Base-by-base conservation (phyloP, 2,329 filamentous ascomycete species). In the Scytalidium sp. region DNA sequence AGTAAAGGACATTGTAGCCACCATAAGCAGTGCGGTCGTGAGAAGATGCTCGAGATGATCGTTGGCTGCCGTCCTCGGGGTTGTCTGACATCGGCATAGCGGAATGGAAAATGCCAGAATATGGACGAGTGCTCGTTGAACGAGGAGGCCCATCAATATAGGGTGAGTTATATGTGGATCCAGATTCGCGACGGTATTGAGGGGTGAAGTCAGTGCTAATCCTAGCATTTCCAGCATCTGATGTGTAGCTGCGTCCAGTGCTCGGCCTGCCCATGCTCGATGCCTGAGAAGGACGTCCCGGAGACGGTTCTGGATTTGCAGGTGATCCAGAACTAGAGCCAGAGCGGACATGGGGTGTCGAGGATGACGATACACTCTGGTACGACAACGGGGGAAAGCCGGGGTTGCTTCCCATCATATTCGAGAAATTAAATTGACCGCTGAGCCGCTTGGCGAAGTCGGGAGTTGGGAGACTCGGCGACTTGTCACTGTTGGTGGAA, bases 71-170 rank as follows among this genome's bases (percentile, higher is more conserved):
- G 49, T 75, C 75, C 41, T 78, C 80, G 5, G 79, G 75, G 2
- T 75, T 78, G 59, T 95, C 89, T 1, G 85, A 80, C 72, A 92
- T 80, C 1, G 91, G 91, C 65, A 96, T 80, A 4, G 91, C 91
- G 1, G 91, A 96, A 53, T 89, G 89, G 72, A 96, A 96, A 19
- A 96, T 73, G 4, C 86, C 88, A 0, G 88, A 92, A 60, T 81
- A 86, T 40, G 85, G 83, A 21, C 63, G 53, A 13, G 52, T 39
- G n/a, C 56, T 56, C 17, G 32, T n/a, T n/a, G 32, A 15, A 4
- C 47, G 50, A 40, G 53, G 54, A 21, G 63, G 61, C 3, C 60
- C 62, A 51, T 64, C 61, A 20, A 61, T 32, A 68, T 64, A 47
- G 68, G 71, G 51, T 74, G 70, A 55, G 55, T 74, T 74, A 60